Evolutionary conservation across 306 rosid genomes (phyloP).

Genomic region (Acacia acuminata): DNA sequence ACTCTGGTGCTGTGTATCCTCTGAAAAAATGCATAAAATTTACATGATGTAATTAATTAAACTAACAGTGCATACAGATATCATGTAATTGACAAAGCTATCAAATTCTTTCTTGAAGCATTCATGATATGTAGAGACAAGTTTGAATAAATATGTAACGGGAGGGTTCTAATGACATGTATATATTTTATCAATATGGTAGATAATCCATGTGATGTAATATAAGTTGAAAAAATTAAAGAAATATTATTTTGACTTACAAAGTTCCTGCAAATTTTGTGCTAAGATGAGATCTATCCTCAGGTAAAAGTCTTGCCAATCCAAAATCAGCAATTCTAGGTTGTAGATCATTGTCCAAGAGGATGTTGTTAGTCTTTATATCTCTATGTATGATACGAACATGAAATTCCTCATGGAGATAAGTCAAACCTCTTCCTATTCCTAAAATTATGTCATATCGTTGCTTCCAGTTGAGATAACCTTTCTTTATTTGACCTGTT

Average conservation of each 20-base stretch:
- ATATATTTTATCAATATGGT: background rate
- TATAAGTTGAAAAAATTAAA: background rate
- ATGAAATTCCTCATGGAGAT: background rate
- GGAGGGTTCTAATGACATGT: background rate
- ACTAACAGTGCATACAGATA: background rate
- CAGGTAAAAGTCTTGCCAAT: background rate
- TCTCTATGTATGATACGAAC: background rate
- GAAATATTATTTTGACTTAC: background rate
- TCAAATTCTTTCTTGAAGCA: background rate
- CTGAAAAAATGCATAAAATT: background rate
- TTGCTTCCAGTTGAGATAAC: background rate
- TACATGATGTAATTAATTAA: background rate
- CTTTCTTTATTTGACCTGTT: background rate
- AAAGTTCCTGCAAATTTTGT: background rate
- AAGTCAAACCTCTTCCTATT: background rate
- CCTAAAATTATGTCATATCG: background rate
- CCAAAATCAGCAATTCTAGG: background rate
- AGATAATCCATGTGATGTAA: background rate
- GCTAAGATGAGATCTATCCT: background rate
- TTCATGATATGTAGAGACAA: background rate
- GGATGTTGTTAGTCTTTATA: background rate
- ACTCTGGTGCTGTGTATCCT: background rate
- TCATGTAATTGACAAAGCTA: background rate
- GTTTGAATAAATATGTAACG: background rate
- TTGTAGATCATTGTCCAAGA: background rate